phyloP scores from a whole-genome alignment of 75 land plant genomes.

The Sequoia sempervirens region DNA sequence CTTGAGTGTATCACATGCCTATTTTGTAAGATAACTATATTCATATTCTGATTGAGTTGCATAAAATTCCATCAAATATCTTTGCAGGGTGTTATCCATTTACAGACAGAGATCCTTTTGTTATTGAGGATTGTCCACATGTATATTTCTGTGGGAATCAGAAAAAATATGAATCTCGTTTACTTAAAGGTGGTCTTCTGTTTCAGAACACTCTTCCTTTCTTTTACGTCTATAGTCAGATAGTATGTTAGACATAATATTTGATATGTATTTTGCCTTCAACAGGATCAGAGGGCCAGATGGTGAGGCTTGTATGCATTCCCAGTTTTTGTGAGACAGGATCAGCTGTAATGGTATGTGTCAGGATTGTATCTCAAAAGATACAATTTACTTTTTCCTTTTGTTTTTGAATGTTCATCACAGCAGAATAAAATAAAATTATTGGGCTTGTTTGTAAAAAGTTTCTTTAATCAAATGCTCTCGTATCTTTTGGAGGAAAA shows the following conservation, averaged over 20 bases:
- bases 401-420: background rate
- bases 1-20: background rate
- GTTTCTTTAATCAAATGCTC: background rate
- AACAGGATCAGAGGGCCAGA: conserved; percentile 78
- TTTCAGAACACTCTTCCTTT: background rate
- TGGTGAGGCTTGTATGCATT: conserved; percentile 77
- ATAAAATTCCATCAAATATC: background rate
- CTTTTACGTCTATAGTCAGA: background rate
- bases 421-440: background rate
- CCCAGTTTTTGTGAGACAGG: conserved; percentile 88
- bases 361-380: background rate
- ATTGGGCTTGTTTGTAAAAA: background rate
- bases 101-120: conserved; percentile 90
- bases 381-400: background rate
- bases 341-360: conserved; percentile 81
- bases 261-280: background rate
- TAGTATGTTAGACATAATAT: background rate
- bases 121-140: conserved; percentile 92
- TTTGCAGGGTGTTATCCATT: conserved; percentile 96
- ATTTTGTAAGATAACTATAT: conserved; percentile 9
- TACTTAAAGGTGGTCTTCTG: conserved; percentile 56
- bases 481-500: background rate
- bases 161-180: conserved; percentile 55
- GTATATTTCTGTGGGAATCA: conserved; percentile 98
- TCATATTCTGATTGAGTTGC: background rate